phyloP scores from a whole-genome alignment of 139 green algal species.

The Nannochloris sp. region DNA sequence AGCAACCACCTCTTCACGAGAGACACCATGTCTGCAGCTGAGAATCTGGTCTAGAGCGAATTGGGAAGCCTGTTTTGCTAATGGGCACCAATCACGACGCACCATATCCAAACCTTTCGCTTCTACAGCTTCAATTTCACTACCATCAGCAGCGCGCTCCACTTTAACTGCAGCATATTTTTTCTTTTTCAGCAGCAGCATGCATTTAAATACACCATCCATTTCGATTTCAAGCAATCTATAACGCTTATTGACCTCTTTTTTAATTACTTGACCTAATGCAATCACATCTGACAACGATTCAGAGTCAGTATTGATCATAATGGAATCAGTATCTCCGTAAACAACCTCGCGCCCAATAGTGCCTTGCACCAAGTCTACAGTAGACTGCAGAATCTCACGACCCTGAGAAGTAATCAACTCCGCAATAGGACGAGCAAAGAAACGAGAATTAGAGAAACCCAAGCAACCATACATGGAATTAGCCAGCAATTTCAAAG shows the following conservation, averaged over 20 bases:
- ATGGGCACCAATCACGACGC: conserved; percentile 90
- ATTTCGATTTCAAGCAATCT: conserved; percentile 94
- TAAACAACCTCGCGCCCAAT: conserved; percentile 86
- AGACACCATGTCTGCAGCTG: conserved; percentile 24
- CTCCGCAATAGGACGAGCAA: conserved; percentile 85
- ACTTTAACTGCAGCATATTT: conserved; percentile 97
- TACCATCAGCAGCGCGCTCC: conserved; percentile 38
- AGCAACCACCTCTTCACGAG: conserved; percentile 80
- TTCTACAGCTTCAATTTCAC: conserved; percentile 60
- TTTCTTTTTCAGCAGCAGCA: conserved; percentile 99
- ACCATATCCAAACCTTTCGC: conserved; percentile 98
- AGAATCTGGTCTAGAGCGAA: conserved; percentile 78
- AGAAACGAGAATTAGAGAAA: conserved; percentile 89
- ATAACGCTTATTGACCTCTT: conserved; percentile 69
- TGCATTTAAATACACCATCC: conserved; percentile 88
- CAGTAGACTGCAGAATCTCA: conserved; percentile 88
- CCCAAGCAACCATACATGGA: conserved; percentile 97
- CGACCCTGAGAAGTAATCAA: conserved; percentile 89
- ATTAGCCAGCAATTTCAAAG: conserved; percentile 98
- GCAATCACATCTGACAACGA: conserved; percentile 52
- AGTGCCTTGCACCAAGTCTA: conserved; percentile 82
- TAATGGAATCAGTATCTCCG: conserved; percentile 97
- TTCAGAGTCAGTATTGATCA: conserved; percentile 79
- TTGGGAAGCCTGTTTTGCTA: conserved; percentile 89
- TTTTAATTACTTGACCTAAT: conserved; percentile 66